Base-by-base conservation (phyloP, 2,329 filamentous ascomycete genomes). In the Endocalyx cinctus region DNA sequence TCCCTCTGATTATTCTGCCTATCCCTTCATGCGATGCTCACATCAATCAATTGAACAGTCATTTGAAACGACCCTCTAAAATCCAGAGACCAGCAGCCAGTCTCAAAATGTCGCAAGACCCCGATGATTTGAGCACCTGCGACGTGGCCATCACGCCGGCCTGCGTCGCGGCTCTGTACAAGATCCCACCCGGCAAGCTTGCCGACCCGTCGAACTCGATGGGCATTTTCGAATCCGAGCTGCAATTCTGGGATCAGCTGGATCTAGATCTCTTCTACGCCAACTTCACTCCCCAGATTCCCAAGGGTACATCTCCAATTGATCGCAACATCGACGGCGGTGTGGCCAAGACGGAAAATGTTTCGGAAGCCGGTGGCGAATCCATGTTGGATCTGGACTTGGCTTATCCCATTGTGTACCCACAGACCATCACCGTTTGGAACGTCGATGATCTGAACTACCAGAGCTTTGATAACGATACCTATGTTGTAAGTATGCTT, bases 401-500 rank as follows among this genome's bases (percentile, higher is more conserved):
- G 26, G 42, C 50, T 6, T 59, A 58, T 33, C 58, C 63, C 2
- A 57, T 67, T 31, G 57, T 65, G 35, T 64, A 58, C 26, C 63
- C 63, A 10, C 60, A 34, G 27, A 34, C 33, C 8, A 34, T 34
- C 5, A 34, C 33, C 19, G 17, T 66, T 6, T 66, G 57, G 35
- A 60, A 66, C 44, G 62, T 61, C 2, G 67, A 70, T 34, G 67
- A 68, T 50, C 45, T 55, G 10, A 35, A 62, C 10, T 64, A 66
- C 31, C 56, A 63, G 32, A 31, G 34, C 25, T 27, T 39, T 34
- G 11, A 35, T 39, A 28, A 45, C 34, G 22, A 37, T 33, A 36
- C 29, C 8, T 29, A 40, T 17, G 31, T 33, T 25, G 33, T 26
- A 30, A 33, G 20, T 33, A 34, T 25, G 22, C 8, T 25, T 17